These are phyloP conservation scores for Sarocladium kiliense DNA, from an alignment of 2,329 filamentous ascomycete species.

Conservation along the genomic window DNA sequence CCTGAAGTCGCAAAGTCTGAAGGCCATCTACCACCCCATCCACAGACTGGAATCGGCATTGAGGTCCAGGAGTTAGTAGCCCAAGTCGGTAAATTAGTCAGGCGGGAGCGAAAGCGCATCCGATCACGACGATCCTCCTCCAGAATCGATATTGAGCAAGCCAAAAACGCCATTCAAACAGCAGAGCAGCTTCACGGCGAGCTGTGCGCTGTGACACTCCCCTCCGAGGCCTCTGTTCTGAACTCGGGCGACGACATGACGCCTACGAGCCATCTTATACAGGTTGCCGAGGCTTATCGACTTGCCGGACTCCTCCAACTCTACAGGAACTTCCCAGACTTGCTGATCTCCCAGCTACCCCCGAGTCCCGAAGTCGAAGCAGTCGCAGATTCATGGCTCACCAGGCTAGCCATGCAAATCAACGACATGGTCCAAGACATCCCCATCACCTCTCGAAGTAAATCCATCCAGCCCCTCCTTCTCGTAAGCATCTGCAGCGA, in stretches of 20 bases:
- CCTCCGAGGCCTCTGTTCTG: conserved; percentile 14
- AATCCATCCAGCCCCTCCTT: conserved; percentile 38
- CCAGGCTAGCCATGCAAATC: conserved; percentile 38
- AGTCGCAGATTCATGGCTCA: conserved; percentile 31
- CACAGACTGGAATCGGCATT: conserved; percentile 18
- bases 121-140: conserved; percentile 17
- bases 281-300: conserved; percentile 22
- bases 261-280: conserved; percentile 19
- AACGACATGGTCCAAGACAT: conserved; percentile 34
- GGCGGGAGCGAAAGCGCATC: conserved; percentile 19
- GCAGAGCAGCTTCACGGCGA: conserved; percentile 15
- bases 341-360: conserved; percentile 27
- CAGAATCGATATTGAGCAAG: conserved; percentile 19
- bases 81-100: conserved; percentile 18
- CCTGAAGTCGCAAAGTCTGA: conserved; percentile 14
- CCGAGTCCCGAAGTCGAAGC: conserved; percentile 3
- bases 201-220: conserved; percentile 15
- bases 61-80: conserved; percentile 20
- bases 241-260: conserved; percentile 21
- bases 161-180: conserved; percentile 17
- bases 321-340: conserved; percentile 29
- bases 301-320: conserved; percentile 21
- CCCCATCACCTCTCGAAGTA: conserved; percentile 37
- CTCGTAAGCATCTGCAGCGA: conserved; percentile 22
- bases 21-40: conserved; percentile 18